Conservation (phyloP, 2,329 filamentous ascomycete genomes). For the Botrytis paeoniae region DNA sequence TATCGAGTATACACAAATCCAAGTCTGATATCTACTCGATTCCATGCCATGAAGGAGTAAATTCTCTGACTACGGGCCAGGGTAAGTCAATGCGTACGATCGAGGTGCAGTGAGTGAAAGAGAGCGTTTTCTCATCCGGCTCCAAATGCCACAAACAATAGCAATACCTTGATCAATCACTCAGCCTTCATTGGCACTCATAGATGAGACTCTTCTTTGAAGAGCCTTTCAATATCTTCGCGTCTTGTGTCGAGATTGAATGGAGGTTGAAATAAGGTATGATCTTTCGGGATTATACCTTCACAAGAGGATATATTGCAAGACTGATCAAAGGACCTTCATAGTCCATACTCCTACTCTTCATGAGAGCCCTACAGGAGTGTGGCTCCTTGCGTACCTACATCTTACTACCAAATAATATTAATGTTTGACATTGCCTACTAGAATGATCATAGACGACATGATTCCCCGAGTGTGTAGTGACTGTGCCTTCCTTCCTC, state of each 20-base stretch:
- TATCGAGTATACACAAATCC: not conserved
- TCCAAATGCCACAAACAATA: not conserved
- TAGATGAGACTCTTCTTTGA: slow-evolving; percentile 44
- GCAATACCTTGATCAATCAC: slow-evolving; percentile 44
- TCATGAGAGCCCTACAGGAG: slow-evolving; percentile 43
- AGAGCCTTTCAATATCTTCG: slow-evolving; percentile 43
- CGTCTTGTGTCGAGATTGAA: slow-evolving; percentile 46
- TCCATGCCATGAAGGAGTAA: not conserved
- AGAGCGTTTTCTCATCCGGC: not conserved
- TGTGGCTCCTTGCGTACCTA: slow-evolving; percentile 53
- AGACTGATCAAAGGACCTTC: slow-evolving; percentile 49
- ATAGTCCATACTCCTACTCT: slow-evolving; percentile 54
- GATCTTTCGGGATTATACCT: slow-evolving; percentile 37
- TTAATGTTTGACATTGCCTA: not conserved
- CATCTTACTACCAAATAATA: slow-evolving; percentile 34
- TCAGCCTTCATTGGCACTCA: slow-evolving; percentile 41
- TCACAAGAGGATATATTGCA: slow-evolving; percentile 44
- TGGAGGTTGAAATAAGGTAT: slow-evolving; percentile 42
- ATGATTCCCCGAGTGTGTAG: no score
- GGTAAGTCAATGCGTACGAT: not conserved
- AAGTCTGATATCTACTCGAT: not conserved
- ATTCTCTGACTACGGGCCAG: not conserved
- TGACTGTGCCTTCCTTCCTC: not conserved
- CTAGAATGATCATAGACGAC: not conserved
- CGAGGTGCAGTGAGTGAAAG: not conserved